Base-by-base conservation (phyloP, 129 eudicot species). In the carrot (Daucus carota) region DNA sequence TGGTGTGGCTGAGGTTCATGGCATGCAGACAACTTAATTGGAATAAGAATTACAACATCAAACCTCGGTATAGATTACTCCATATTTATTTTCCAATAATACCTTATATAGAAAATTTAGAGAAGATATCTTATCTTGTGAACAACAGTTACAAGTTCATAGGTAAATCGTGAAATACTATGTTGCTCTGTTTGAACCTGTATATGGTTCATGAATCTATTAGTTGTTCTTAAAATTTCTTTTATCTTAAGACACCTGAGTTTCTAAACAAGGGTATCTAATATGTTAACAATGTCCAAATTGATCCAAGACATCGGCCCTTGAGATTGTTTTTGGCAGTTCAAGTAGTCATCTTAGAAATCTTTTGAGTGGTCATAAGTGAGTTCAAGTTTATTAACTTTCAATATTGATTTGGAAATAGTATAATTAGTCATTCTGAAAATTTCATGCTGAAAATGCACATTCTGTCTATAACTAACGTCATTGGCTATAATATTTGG, bases 1-100 rank as follows among this genome's bases (percentile, higher is more conserved):
- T 77, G 52, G 80, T 77, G 26, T 77, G 80, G 80, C 38, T 77
- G 75, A 68, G 80, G 75, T 77, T 77, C 57, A 77, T 77, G 80
- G 75, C 80, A 32, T 69, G 75, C 80, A 77, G 80, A 54, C 80
- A 77, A 47, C 80, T 77, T 68, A 46, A 74, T 26, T 77, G 80
- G 80, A 77, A 77, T 36, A 77, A 68, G 69, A 77, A 77, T 69
- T 77, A 77, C 52, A 77, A 77, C 14, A 75, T 77, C 69, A 77
- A 77, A 69, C 80, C 80, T 68, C 69, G 80, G 80, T 77, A 77
- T 9, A 24, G n/a, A 45, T 73, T 73, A 48, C 11, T 33, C 52
- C 36, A 26, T 29, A 11, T 62, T 8, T 13, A n/a, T 62, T 28
- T 28, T 13, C 34, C 65, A 57, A 8, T 14, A 7, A 50, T 22